A percentile compares a stretch with the other conserved stretches of the same genome.
Conservation (phyloP, 305 asterid genomes). For the Fraxinus nigra region DNA sequence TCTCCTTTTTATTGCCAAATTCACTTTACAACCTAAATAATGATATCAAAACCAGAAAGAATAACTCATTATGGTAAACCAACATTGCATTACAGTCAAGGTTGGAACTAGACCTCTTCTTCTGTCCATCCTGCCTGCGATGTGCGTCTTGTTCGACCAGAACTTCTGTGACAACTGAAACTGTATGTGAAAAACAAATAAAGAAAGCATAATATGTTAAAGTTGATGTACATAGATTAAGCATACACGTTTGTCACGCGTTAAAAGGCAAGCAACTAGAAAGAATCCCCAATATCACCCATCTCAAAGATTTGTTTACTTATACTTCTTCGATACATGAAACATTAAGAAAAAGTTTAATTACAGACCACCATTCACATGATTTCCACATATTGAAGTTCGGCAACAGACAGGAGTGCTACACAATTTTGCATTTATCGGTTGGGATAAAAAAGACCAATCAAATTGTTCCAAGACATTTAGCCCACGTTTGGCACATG, state of each 20-base stretch:
- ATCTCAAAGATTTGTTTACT: neutral
- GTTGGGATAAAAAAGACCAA: neutral
- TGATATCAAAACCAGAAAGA: neutral
- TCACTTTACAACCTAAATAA: neutral
- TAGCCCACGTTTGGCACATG: neutral
- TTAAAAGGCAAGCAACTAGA: neutral
- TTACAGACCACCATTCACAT: neutral
- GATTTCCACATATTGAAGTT: neutral
- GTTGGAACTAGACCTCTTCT: constrained; percentile 54
- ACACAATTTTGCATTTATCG: neutral
- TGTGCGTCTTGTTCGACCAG: constrained; percentile 55
- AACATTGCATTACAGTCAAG: neutral
- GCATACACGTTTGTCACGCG: neutral
- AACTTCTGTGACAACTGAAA: constrained; percentile 36
- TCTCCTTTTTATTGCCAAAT: neutral
- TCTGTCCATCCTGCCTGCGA: constrained; percentile 93
- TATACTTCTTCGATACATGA: neutral
- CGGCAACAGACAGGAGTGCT: neutral
- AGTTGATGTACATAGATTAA: neutral
- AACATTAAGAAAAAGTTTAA: neutral
- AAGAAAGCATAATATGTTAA: neutral
- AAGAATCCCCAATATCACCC: neutral
- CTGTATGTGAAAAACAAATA: constrained; percentile 19
- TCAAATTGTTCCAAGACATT: neutral
- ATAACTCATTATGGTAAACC: constrained; percentile 1